These are phyloP conservation scores for Coemansia sp. DNA, from an alignment of 192 early-diverging fungal genomes.

Conservation along the genomic window DNA sequence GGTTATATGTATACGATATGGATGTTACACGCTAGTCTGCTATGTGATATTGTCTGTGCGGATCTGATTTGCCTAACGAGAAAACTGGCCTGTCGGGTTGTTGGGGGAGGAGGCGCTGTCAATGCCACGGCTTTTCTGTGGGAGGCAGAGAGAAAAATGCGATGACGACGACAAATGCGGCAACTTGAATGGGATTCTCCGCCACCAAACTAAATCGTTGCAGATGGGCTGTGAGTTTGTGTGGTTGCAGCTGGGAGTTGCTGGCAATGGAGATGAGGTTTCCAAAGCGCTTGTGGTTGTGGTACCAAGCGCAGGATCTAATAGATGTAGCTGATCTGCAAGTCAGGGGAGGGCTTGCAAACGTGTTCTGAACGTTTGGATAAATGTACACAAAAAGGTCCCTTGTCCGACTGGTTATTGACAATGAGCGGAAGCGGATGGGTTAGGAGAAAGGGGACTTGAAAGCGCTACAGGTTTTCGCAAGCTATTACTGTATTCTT, in stretches of 20 bases:
- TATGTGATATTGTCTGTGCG: neutral
- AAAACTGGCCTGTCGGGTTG: neutral
- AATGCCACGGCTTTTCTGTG: neutral
- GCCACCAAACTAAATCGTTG: neutral
- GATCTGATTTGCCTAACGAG: neutral
- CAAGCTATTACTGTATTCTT: neutral
- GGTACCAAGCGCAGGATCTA: neutral
- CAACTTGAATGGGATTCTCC: neutral
- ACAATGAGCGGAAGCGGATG: neutral
- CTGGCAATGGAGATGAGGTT: neutral
- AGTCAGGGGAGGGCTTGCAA: neutral
- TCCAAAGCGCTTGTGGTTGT: neutral
- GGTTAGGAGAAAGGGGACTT: neutral
- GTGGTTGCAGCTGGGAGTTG: neutral
- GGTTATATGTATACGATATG: neutral
- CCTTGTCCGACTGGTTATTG: neutral
- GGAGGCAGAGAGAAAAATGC: neutral
- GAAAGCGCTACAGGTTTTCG: constrained; percentile 4
- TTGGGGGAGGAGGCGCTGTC: neutral
- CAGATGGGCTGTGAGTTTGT: neutral
- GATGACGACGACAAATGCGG: constrained; percentile 4
- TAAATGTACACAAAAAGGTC: neutral
- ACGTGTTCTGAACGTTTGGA: neutral
- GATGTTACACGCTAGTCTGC: neutral
- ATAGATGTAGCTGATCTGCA: neutral